Evolutionary conservation across 305 asterid species (phyloP).

Genomic region (Fraxinus ornus): DNA sequence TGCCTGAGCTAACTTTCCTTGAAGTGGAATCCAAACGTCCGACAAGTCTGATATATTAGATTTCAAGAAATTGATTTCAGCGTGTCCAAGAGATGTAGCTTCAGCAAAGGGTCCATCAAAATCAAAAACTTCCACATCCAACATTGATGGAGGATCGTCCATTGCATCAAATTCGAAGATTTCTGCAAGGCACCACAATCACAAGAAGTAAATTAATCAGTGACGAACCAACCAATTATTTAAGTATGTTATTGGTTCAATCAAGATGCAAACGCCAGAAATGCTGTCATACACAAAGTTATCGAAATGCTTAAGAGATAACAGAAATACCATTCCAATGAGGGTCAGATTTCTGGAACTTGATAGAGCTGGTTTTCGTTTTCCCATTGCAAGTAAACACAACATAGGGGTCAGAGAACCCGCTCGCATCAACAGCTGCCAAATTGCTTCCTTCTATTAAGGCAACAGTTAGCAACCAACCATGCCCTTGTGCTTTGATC

Average conservation of each 20-base stretch:
- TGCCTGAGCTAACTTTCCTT: constrained; percentile 93
- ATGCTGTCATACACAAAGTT: not conserved
- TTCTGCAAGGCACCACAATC: constrained; percentile 53
- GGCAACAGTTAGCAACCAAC: constrained; percentile 97
- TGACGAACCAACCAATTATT: not conserved
- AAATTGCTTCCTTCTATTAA: constrained; percentile 80
- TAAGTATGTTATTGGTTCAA: not conserved
- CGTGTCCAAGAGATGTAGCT: constrained; percentile 80
- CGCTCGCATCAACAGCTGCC: constrained; percentile 82
- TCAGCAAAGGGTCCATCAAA: constrained; percentile 95
- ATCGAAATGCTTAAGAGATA: constrained; percentile 3
- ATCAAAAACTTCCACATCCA: constrained; percentile 84
- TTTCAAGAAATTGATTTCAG: constrained; percentile 79
- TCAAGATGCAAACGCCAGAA: not conserved
- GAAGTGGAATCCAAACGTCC: constrained; percentile 85
- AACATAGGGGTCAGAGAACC: constrained; percentile 96
- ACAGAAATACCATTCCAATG: constrained; percentile 75
- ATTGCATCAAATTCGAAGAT: constrained; percentile 97
- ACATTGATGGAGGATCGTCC: constrained; percentile 96
- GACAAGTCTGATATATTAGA: constrained; percentile 76
- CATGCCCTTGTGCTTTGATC: constrained; percentile 86
- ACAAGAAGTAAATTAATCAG: constrained; percentile 18
- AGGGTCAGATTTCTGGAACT: constrained; percentile 81
- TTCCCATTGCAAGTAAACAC: constrained; percentile 94
- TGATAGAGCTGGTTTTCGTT: constrained; percentile 88